Conservation (phyloP, 2,329 filamentous ascomycete genomes). For the Lachnellula occidentalis region DNA sequence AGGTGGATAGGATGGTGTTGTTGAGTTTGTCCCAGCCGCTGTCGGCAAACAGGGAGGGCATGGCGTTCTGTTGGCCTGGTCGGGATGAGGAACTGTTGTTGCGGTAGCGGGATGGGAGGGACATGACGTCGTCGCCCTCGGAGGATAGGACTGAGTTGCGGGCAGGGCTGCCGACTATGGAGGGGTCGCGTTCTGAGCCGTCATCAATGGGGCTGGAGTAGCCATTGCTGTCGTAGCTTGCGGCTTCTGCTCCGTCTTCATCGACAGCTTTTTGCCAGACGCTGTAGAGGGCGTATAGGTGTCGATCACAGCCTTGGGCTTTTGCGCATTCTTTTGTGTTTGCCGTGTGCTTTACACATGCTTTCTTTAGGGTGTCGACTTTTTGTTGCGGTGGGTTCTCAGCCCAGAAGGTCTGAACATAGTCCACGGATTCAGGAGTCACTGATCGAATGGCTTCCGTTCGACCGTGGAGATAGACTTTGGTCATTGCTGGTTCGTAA, state of each 20-base stretch:
- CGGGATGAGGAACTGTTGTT: constrained; percentile 51
- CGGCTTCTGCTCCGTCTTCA: constrained; percentile 53
- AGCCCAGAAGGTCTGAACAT: constrained; percentile 91
- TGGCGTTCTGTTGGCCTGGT: constrained; percentile 38
- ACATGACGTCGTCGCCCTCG: constrained; percentile 35
- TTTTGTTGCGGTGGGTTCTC: constrained; percentile 80
- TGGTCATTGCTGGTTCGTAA: constrained; percentile 98
- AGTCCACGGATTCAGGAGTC: constrained; percentile 76
- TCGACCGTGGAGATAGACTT: constrained; percentile 84
- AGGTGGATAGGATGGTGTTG: constrained; percentile 88
- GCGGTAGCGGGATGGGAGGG: constrained; percentile 33
- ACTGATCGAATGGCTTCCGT: constrained; percentile 91
- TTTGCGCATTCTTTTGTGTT: constrained; percentile 83
- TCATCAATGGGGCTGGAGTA: constrained; percentile 52
- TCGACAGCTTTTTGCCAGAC: constrained; percentile 90
- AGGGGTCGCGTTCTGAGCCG: constrained; percentile 41
- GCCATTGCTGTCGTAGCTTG: constrained; percentile 50
- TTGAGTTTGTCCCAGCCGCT: constrained; percentile 92
- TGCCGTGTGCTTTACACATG: constrained; percentile 75
- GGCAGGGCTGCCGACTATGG: constrained; percentile 48
- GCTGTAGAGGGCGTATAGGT: constrained; percentile 89
- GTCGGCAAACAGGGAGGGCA: constrained; percentile 83
- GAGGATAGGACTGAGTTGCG: constrained; percentile 45
- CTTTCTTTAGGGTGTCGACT: constrained; percentile 76
- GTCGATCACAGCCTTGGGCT: constrained; percentile 84